Evolutionary conservation across 2,329 filamentous ascomycete species (phyloP).

Genomic region (Colletotrichum falcatum): DNA sequence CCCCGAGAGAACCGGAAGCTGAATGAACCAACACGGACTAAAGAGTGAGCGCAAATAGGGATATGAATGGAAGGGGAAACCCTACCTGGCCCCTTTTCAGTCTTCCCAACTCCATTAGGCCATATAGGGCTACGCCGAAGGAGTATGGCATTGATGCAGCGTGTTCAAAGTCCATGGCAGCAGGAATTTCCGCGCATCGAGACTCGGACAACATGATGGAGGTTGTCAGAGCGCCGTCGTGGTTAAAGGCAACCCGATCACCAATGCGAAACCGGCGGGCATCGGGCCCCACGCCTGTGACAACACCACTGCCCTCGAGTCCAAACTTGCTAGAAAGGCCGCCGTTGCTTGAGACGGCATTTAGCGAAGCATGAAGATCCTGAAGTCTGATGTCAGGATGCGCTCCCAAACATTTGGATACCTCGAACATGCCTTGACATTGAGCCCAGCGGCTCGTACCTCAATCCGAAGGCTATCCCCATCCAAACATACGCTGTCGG

Average conservation of each 20-base stretch:
- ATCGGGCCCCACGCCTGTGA: constrained; percentile 7
- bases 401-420: neutral
- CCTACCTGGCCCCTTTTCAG: constrained; percentile 43
- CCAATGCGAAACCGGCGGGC: constrained; percentile 43
- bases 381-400: constrained; percentile 6
- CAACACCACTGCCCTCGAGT: constrained; percentile 26
- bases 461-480: constrained; percentile 2
- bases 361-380: constrained; percentile 33
- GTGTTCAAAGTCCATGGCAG: constrained; percentile 45
- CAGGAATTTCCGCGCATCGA: constrained; percentile 45
- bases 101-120: constrained; percentile 41
- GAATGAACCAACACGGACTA: constrained; percentile 44
- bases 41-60: neutral
- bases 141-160: constrained; percentile 48
- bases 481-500: neutral
- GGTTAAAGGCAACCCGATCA: constrained; percentile 49
- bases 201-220: neutral
- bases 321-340: constrained; percentile 42
- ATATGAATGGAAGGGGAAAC: neutral
- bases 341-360: constrained; percentile 6
- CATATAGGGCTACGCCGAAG: constrained; percentile 48
- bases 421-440: constrained; percentile 2
- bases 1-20: neutral
- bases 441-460: constrained; percentile 20
- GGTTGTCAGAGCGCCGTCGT: neutral